Conservation (phyloP, 148 eudicot species). For the Vaccinium myrtillus region DNA sequence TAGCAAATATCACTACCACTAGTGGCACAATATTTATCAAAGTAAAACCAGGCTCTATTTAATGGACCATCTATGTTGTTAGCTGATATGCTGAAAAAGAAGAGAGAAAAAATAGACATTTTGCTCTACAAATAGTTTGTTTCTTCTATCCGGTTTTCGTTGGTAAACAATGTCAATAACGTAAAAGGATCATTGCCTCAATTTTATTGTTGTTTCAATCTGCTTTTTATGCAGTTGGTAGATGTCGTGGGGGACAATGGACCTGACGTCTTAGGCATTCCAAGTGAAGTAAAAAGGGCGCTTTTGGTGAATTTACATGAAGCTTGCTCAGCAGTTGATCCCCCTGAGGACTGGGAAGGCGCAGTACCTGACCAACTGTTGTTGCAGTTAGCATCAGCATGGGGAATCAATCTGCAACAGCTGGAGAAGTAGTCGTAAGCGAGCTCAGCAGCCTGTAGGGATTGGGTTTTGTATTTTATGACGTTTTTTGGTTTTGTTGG, state of each 20-base stretch:
- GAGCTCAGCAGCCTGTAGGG: not conserved
- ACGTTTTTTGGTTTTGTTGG: not conserved
- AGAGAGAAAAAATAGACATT: not conserved
- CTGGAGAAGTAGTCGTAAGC: slow-evolving; percentile 41
- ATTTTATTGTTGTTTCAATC: not conserved
- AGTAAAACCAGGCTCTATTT: no score
- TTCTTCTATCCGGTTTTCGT: not conserved
- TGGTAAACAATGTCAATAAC: not conserved
- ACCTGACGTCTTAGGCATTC: slow-evolving; percentile 61
- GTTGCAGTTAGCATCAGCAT: slow-evolving; percentile 78
- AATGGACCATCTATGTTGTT: no score
- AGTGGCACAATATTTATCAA: no score
- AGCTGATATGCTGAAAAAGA: no score
- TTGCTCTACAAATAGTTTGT: not conserved
- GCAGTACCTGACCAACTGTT: slow-evolving; percentile 81
- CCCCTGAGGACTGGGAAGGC: slow-evolving; percentile 94
- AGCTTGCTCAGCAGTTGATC: slow-evolving; percentile 59
- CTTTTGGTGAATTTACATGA: slow-evolving; percentile 71
- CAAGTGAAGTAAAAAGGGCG: slow-evolving; percentile 68
- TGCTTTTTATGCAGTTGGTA: slow-evolving; percentile 42
- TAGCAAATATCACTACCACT: not conserved
- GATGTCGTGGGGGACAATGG: slow-evolving; percentile 77
- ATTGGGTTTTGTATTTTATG: not conserved
- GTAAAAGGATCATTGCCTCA: not conserved
- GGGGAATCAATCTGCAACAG: slow-evolving; percentile 84